phyloP scores from a whole-genome alignment of 306 rosid species.

The Bauhinia variegata region DNA sequence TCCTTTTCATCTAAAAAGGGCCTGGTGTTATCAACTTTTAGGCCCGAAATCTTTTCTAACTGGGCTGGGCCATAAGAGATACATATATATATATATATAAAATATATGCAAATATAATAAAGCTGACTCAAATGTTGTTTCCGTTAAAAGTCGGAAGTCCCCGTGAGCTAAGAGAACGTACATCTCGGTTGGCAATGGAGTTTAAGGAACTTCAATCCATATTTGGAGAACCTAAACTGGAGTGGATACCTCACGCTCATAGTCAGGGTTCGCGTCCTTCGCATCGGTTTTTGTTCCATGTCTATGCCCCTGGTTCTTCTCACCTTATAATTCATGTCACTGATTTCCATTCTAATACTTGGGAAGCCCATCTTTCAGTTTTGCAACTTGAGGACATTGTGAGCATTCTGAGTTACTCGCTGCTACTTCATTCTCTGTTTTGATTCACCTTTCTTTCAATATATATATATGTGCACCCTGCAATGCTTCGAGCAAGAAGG shows the following conservation, averaged over 20 bases:
- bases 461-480: too few relatives aligned
- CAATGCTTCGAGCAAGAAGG: neutral
- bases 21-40: too few relatives aligned
- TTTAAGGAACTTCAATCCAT: slow-evolving; percentile 64
- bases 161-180: neutral
- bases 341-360: slow-evolving; percentile 66
- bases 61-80: too few relatives aligned
- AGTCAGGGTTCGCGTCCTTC: slow-evolving; percentile 24
- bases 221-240: slow-evolving; percentile 66
- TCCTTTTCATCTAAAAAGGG: too few relatives aligned
- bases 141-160: neutral
- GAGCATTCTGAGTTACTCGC: slow-evolving; percentile 24
- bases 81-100: too few relatives aligned
- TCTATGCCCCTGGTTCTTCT: slow-evolving; percentile 56
- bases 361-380: slow-evolving; percentile 70
- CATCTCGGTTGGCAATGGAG: slow-evolving; percentile 47
- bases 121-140: slow-evolving; percentile 21
- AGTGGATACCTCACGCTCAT: slow-evolving; percentile 23
- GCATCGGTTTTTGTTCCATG: slow-evolving; percentile 59
- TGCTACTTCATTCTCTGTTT: slow-evolving; percentile 23
- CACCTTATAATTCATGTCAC: slow-evolving; percentile 61
- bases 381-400: slow-evolving; percentile 79
- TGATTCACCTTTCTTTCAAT: neutral
- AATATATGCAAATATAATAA: too few relatives aligned
- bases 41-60: too few relatives aligned